Conservation (phyloP, 2,329 filamentous ascomycete genomes). For the Apiospora phragmitis region DNA sequence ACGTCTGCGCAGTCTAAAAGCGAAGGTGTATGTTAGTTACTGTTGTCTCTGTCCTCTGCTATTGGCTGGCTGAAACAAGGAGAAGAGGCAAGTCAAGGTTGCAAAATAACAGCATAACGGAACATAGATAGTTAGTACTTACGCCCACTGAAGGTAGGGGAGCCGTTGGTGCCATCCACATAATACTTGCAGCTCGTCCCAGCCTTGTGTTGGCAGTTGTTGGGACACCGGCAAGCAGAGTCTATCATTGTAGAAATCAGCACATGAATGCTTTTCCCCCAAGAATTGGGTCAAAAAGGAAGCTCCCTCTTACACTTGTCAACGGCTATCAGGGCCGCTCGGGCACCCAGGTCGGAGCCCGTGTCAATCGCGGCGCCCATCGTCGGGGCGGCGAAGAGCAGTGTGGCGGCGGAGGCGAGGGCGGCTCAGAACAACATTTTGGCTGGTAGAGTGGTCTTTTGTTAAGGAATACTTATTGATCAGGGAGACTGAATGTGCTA, state of each 20-base stretch:
- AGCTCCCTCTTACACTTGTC: not conserved
- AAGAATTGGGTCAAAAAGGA: too few relatives aligned
- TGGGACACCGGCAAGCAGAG: not conserved
- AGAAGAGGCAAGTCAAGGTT: not conserved
- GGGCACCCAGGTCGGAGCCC: not conserved
- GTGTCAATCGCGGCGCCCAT: not conserved
- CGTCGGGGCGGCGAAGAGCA: not conserved
- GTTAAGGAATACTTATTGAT: not conserved
- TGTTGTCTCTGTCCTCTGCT: not conserved
- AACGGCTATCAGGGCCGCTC: not conserved
- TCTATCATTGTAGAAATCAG: not conserved
- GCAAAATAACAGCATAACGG: too few relatives aligned
- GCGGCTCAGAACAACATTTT: not conserved
- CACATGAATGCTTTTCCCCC: not conserved
- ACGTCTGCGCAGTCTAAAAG: not conserved
- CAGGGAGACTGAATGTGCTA: not conserved
- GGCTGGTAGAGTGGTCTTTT: not conserved
- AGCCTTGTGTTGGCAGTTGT: not conserved
- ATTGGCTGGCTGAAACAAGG: too few relatives aligned
- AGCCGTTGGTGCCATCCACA: not conserved
- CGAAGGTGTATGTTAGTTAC: not conserved
- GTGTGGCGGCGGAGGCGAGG: not conserved
- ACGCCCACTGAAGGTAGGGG: not conserved
- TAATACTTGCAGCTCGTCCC: not conserved
- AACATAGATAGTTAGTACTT: not conserved